Percentiles rank a stretch among this genome's conserved stretches.
Evolutionary conservation across 257 asterid species (phyloP).

Genomic region (Solanum lignicaule): DNA sequence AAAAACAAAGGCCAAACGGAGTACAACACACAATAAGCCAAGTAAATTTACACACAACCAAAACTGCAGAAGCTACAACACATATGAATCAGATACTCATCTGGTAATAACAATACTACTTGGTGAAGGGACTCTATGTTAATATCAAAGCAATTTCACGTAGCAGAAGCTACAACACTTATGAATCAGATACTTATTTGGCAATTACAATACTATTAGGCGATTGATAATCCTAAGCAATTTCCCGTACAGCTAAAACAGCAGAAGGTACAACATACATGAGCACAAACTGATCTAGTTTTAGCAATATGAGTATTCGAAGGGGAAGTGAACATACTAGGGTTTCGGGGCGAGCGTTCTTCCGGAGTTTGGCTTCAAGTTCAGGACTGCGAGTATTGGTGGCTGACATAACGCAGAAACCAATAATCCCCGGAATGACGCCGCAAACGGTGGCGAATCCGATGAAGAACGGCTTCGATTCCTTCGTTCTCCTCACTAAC

Average conservation of each 20-base stretch:
- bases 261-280: not conserved
- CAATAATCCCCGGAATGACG: constrained; percentile 70
- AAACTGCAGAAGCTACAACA: not conserved
- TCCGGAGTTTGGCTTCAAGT: constrained; percentile 82
- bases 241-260: not conserved
- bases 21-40: constrained; percentile 27
- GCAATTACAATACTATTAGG: too few species aligned
- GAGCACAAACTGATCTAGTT: not conserved
- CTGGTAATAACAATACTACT: not conserved
- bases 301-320: not conserved
- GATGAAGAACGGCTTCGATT: constrained; percentile 70
- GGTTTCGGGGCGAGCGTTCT: constrained; percentile 66
- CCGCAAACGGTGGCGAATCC: constrained; percentile 88
- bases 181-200: too few species aligned
- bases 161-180: not conserved
- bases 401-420: constrained; percentile 69
- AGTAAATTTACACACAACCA: too few species aligned
- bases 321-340: constrained; percentile 22
- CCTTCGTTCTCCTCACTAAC: constrained; percentile 70
- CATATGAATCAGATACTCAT: not conserved
- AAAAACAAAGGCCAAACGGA: not conserved
- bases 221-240: not conserved
- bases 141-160: not conserved
- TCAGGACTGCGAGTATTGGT: constrained; percentile 61
- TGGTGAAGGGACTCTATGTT: not conserved